These are phyloP conservation scores for Solanum bukasovii DNA, from an alignment of 257 asterid genomes.

Conservation along the genomic window DNA sequence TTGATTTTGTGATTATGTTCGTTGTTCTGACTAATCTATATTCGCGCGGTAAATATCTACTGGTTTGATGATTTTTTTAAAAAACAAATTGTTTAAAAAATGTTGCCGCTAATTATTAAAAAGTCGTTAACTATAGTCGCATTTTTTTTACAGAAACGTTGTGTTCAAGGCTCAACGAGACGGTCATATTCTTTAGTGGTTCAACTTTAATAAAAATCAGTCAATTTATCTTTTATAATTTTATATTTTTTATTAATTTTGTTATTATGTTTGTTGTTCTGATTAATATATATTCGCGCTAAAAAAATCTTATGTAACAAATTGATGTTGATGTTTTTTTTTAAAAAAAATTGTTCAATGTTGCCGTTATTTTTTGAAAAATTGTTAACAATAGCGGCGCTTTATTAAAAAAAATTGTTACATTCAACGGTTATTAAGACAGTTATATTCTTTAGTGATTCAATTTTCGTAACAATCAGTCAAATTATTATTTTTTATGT, in stretches of 20 bases:
- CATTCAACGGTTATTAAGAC: too few relatives aligned
- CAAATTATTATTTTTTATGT: too few relatives aligned
- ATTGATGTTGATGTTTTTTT: not conserved
- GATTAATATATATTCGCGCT: not conserved
- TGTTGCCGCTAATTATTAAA: not conserved
- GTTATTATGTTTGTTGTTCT: not conserved
- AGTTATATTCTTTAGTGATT: too few relatives aligned
- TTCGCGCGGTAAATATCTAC: not conserved
- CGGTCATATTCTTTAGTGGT: not conserved
- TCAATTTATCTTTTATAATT: not conserved
- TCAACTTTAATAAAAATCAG: not conserved
- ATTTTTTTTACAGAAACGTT: not conserved
- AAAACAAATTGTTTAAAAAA: not conserved
- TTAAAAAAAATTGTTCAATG: too few relatives aligned
- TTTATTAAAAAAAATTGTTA: too few relatives aligned
- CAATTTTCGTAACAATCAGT: too few relatives aligned
- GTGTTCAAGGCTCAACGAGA: not conserved
- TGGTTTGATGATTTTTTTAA: not conserved
- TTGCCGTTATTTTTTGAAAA: too few relatives aligned
- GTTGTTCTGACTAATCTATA: not conserved
- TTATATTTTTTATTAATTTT: accelerated
- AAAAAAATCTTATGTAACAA: not conserved
- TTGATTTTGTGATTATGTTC: not conserved
- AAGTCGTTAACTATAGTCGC: not conserved
- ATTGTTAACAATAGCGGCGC: too few relatives aligned